Conservation (phyloP, 2,329 filamentous ascomycete species). For the Ophiocordyceps camponoti-rufipedis region DNA sequence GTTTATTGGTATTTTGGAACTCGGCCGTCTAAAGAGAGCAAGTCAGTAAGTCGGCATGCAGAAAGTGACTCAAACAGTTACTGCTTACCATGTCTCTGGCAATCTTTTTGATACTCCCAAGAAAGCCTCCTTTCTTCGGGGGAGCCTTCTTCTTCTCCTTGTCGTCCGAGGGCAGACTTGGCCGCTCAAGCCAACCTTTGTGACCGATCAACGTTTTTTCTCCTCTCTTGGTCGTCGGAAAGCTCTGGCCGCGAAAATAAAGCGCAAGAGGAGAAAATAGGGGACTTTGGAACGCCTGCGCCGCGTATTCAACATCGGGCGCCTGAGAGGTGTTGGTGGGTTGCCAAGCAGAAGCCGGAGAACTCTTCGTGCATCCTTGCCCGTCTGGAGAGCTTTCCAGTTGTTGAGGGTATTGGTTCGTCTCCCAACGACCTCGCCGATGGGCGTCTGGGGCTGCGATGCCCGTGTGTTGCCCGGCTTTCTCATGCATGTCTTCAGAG, state of each 20-base stretch:
- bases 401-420: too few relatives aligned
- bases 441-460: too few relatives aligned
- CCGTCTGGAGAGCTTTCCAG: neutral
- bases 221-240: conserved; percentile 19
- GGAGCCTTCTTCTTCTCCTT: conserved; percentile 10
- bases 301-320: neutral
- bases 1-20: conserved; percentile 14
- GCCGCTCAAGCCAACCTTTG: conserved; percentile 37
- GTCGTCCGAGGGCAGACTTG: conserved; percentile 5
- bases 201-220: conserved; percentile 35
- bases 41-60: neutral
- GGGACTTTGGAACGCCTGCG: conserved; percentile 4
- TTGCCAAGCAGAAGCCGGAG: neutral
- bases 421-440: too few relatives aligned
- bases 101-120: conserved; percentile 30
- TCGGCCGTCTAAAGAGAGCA: conserved; percentile 13
- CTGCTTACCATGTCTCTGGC: conserved; percentile 32
- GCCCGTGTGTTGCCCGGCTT: too few relatives aligned
- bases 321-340: neutral
- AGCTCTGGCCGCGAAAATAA: conserved; percentile 21
- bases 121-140: conserved; percentile 21
- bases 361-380: neutral
- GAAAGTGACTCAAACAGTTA: neutral
- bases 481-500: neutral
- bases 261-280: conserved; percentile 24